Evolutionary conservation across 331 rosid genomes (phyloP).

Genomic region (Malus hybrid): DNA sequence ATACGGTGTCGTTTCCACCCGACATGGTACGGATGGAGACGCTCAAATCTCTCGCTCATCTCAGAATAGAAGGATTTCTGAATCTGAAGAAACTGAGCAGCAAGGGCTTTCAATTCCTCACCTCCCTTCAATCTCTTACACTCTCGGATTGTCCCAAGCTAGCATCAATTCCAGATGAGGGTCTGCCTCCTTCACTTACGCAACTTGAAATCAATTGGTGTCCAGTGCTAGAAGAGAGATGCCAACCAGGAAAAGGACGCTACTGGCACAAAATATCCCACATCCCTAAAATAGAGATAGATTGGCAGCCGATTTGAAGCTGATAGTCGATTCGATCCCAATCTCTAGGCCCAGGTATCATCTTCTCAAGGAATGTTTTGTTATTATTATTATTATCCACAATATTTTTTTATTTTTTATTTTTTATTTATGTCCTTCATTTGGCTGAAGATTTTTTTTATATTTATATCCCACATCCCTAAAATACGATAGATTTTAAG

Average conservation of each 20-base stretch:
- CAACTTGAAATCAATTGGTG: background rate
- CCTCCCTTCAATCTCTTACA: background rate
- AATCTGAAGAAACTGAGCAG: background rate
- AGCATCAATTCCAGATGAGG: background rate
- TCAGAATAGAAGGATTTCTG: background rate
- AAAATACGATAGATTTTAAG: no score
- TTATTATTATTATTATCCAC: no score
- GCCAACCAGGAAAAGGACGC: background rate
- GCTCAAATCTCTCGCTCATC: background rate
- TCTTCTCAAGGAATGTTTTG: no score
- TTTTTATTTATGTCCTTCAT: no score
- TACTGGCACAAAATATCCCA: no score
- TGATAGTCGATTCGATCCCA: no score
- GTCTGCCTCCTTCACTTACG: slow-evolving; percentile 14
- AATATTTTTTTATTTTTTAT: no score
- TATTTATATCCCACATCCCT: no score
- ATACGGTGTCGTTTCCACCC: background rate
- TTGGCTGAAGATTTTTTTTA: no score
- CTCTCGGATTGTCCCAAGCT: background rate
- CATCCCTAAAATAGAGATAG: no score
- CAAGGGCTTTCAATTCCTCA: background rate
- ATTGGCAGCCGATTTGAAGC: background rate
- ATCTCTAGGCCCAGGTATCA: no score
- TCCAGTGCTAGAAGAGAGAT: background rate
- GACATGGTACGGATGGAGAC: background rate